Evolutionary conservation across 1,284 basidiomycete species (phyloP).

Genomic region (Hemileia vastatrix): DNA sequence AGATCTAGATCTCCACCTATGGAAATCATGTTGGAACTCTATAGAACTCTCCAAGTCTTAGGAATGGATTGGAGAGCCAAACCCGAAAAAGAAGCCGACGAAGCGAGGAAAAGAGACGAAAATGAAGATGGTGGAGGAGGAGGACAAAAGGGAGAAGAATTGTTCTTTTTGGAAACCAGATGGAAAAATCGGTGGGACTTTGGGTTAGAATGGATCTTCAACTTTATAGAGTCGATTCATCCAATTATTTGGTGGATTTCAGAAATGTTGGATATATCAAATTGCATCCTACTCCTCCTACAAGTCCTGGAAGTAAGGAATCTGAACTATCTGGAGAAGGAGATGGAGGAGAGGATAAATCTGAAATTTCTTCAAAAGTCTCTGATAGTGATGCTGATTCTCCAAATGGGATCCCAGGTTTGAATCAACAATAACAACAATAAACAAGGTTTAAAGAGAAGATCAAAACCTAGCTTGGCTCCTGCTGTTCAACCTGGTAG

Average conservation of each 20-base stretch:
- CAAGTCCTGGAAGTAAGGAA: slow-evolving; percentile 11
- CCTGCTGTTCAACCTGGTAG: slow-evolving; percentile 33
- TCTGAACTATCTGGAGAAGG: background rate
- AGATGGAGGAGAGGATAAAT: slow-evolving; percentile 7
- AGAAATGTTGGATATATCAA: slow-evolving; percentile 39
- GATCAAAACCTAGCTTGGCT: no score
- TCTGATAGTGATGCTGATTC: background rate
- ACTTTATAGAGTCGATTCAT: slow-evolving; percentile 39
- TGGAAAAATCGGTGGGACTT: slow-evolving; percentile 31
- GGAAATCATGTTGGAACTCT: slow-evolving; percentile 45
- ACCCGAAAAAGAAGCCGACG: slow-evolving; percentile 5
- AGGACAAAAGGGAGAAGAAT: slow-evolving; percentile 32
- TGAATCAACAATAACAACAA: no score
- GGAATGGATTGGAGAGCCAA: slow-evolving; percentile 43
- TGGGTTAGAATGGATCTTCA: slow-evolving; percentile 41
- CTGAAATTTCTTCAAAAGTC: background rate
- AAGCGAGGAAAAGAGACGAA: slow-evolving; percentile 6
- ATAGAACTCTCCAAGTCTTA: slow-evolving; percentile 39
- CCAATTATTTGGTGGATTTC: slow-evolving; percentile 43
- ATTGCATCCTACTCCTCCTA: slow-evolving; percentile 13
- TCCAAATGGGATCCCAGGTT: slow-evolving; percentile 7
- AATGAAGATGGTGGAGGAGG: no score
- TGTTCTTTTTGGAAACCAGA: slow-evolving; percentile 41
- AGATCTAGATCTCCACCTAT: slow-evolving; percentile 40
- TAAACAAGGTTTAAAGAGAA: slow-evolving; percentile 15